These are phyloP conservation scores for Mallotus repandus DNA, from an alignment of 441 rosid genomes.

Conservation along the genomic window DNA sequence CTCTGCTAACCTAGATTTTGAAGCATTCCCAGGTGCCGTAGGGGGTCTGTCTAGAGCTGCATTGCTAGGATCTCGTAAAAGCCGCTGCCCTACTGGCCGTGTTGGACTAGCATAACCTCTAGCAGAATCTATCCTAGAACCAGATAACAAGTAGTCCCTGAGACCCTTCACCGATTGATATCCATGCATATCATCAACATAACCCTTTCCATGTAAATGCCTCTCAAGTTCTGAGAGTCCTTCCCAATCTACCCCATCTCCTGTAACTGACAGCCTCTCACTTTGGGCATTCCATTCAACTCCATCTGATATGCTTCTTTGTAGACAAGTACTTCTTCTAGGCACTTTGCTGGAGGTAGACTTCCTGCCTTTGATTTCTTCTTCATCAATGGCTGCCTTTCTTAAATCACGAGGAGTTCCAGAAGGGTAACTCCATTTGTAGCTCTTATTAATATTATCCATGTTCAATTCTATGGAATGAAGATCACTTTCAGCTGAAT, in stretches of 20 bases:
- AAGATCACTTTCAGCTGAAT: slow-evolving; percentile 79
- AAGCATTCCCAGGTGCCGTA: slow-evolving; percentile 42
- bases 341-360: slow-evolving; percentile 51
- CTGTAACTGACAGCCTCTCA: slow-evolving; percentile 47
- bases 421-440: slow-evolving; percentile 56
- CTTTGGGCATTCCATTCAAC: slow-evolving; percentile 64
- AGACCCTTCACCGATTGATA: slow-evolving; percentile 61
- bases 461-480: slow-evolving; percentile 81
- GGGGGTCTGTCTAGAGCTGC: slow-evolving; percentile 59
- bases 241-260: slow-evolving; percentile 58
- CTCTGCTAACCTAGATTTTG: slow-evolving; percentile 64
- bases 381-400: slow-evolving; percentile 38
- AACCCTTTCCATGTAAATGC: slow-evolving; percentile 43
- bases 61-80: slow-evolving; percentile 33
- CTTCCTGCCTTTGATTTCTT: slow-evolving; percentile 61
- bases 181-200: slow-evolving; percentile 59
- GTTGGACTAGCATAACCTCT: slow-evolving; percentile 58
- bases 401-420: slow-evolving; percentile 39
- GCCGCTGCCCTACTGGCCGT: slow-evolving; percentile 30
- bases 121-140: slow-evolving; percentile 49
- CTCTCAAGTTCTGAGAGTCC: slow-evolving; percentile 49
- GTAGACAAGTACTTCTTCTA: slow-evolving; percentile 63
- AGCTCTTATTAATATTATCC: slow-evolving; percentile 56
- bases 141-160: slow-evolving; percentile 59
- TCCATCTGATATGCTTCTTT: slow-evolving; percentile 83